These are phyloP conservation scores for Cymbopogon flexuosus DNA, from an alignment of 202 grass and related monocot genomes.

Conservation along the genomic window DNA sequence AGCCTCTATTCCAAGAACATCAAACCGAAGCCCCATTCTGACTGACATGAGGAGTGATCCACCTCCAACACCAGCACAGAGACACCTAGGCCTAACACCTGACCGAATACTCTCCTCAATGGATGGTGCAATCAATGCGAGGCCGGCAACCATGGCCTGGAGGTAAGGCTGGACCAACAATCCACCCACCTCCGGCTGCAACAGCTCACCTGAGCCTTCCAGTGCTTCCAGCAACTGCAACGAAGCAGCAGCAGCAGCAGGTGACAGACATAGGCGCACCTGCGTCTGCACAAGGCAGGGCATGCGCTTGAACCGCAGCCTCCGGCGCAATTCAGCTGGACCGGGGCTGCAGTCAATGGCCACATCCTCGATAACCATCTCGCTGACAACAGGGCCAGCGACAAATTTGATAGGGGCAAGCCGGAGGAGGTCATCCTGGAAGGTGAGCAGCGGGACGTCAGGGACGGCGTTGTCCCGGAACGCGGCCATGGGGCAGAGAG, in stretches of 20 bases:
- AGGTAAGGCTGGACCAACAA: conserved; percentile 68
- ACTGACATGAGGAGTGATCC: conserved; percentile 71
- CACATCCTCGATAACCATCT: conserved; percentile 91
- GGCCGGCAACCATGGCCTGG: conserved; percentile 56
- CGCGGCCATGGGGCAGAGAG: conserved; percentile 55
- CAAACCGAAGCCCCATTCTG: conserved; percentile 49
- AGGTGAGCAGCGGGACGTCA: conserved; percentile 67
- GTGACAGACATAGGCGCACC: conserved; percentile 36
- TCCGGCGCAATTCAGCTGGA: conserved; percentile 33
- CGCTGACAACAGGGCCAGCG: conserved; percentile 50
- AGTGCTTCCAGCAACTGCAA: conserved; percentile 22
- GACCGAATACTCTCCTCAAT: conserved; percentile 29
- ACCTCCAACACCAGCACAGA: conserved; percentile 68
- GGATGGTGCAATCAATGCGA: conserved; percentile 30
- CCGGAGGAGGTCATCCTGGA: conserved; percentile 62
- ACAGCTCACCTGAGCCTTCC: conserved; percentile 26
- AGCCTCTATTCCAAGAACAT: conserved; percentile 59
- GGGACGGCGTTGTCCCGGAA: conserved; percentile 40
- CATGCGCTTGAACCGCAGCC: conserved; percentile 85
- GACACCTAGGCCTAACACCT: conserved; percentile 43
- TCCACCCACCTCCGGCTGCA: conserved; percentile 35
- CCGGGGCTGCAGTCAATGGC: conserved; percentile 6
- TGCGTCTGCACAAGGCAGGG: conserved; percentile 86
- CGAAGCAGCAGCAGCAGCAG: not conserved
- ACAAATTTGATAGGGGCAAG: conserved; percentile 36